Evolutionary conservation across 2,329 filamentous ascomycete species (phyloP).

Genomic region (Verruconis gallopava): DNA sequence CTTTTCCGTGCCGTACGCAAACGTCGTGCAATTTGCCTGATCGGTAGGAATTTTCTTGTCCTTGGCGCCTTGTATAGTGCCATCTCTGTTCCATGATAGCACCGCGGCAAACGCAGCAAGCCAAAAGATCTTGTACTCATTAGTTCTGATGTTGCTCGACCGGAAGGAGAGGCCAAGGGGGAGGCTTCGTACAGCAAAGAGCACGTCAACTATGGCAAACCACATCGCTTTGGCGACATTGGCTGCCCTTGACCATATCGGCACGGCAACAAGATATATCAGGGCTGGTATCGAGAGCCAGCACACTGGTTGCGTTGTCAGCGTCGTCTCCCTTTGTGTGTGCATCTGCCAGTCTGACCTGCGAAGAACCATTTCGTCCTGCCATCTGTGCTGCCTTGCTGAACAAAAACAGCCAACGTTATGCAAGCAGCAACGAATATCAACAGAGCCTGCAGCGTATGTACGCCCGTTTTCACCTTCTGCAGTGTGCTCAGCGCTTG

Average conservation of each 20-base stretch:
- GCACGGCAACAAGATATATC: slow-evolving; percentile 46
- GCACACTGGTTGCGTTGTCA: slow-evolving; percentile 35
- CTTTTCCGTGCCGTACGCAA: slow-evolving; percentile 39
- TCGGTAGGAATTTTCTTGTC: slow-evolving; percentile 26
- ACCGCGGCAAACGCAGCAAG: slow-evolving; percentile 45
- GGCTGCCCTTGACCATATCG: slow-evolving; percentile 45
- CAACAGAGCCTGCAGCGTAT: slow-evolving; percentile 40
- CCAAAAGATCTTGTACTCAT: slow-evolving; percentile 37
- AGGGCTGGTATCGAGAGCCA: slow-evolving; percentile 46
- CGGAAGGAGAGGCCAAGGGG: not conserved
- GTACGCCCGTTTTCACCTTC: slow-evolving; percentile 42
- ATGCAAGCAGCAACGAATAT: slow-evolving; percentile 47
- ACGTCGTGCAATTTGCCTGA: slow-evolving; percentile 37
- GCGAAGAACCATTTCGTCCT: slow-evolving; percentile 44
- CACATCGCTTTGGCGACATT: slow-evolving; percentile 48
- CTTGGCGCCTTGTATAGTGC: slow-evolving; percentile 37
- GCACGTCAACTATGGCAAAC: slow-evolving; percentile 41
- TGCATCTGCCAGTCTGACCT: slow-evolving; percentile 31
- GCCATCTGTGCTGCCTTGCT: slow-evolving; percentile 37
- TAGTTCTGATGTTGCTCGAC: not conserved
- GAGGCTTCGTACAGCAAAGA: slow-evolving; percentile 27
- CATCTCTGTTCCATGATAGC: slow-evolving; percentile 42
- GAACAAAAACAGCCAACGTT: slow-evolving; percentile 43
- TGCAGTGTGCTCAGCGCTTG: slow-evolving; percentile 35
- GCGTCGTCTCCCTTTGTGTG: not conserved